Conservation (phyloP, 1,284 basidiomycete genomes). For the Termitomyces sp. region DNA sequence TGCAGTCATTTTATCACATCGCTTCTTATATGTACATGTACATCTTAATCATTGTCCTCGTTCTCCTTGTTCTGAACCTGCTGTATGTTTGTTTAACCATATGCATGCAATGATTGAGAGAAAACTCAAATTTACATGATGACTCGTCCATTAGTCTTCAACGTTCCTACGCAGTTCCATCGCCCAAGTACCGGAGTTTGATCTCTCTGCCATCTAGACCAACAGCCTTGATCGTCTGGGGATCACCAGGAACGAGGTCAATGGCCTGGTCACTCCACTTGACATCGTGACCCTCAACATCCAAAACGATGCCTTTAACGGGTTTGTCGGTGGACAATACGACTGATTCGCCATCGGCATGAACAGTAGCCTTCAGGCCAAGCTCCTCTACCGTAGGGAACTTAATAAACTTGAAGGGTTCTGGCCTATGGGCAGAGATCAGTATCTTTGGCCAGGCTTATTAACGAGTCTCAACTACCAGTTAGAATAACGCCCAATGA, state of each 20-base stretch:
- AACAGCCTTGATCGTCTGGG: constrained; percentile 57
- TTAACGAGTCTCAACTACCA: constrained; percentile 42
- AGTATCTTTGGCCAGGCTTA: constrained; percentile 9
- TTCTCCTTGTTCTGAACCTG: not conserved
- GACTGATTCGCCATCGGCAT: constrained; percentile 57
- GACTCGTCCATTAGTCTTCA: not conserved
- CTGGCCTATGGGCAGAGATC: constrained; percentile 54
- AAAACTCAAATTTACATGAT: not conserved
- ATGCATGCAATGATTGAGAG: not conserved
- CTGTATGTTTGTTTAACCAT: not conserved
- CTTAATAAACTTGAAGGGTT: constrained; percentile 86
- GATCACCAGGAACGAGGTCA: constrained; percentile 81
- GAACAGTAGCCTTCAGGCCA: constrained; percentile 49
- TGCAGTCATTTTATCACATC: not conserved
- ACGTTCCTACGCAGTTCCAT: constrained; percentile 54
- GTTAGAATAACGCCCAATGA: constrained; percentile 76
- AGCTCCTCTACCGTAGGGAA: constrained; percentile 64
- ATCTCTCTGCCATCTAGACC: constrained; percentile 66
- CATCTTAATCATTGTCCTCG: constrained; percentile 1
- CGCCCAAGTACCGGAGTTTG: constrained; percentile 66
- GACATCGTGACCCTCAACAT: constrained; percentile 65
- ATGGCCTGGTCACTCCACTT: constrained; percentile 85
- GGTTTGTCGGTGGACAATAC: constrained; percentile 60
- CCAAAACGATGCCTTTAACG: constrained; percentile 82
- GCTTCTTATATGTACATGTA: constrained; percentile 6